Percentiles rank a stretch among this genome's conserved stretches.
Evolutionary conservation across 352 stramenopile genomes (phyloP).

Genomic region (Phytopythium helicoides): DNA sequence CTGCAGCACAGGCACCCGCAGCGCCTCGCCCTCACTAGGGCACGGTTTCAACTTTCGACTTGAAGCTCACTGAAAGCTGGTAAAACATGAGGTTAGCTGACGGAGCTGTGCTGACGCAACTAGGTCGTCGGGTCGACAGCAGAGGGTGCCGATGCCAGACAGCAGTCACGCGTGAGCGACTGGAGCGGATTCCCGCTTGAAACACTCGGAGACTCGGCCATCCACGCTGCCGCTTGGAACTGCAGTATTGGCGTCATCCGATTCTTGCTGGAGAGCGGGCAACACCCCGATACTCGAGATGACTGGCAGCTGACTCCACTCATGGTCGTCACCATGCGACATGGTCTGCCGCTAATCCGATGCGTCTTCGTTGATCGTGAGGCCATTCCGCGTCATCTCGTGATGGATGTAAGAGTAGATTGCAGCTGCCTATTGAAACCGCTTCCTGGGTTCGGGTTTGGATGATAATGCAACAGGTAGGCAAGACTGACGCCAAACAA

Average conservation of each 20-base stretch:
- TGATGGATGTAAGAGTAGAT: slow-evolving; percentile 18
- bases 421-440: not conserved
- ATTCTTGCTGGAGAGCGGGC: slow-evolving; percentile 19
- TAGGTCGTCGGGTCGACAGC: not conserved
- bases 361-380: slow-evolving; percentile 13
- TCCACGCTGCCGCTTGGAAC: slow-evolving; percentile 23
- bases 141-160: not conserved
- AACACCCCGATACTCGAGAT: slow-evolving; percentile 11
- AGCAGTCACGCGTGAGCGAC: slow-evolving; percentile 10
- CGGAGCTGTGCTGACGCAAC: not conserved
- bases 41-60: not conserved
- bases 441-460: too few relatives aligned
- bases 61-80: not conserved
- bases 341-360: slow-evolving; percentile 19
- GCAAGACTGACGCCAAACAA: not conserved
- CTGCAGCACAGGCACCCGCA: slow-evolving; percentile 26
- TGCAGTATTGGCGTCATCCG: slow-evolving; percentile 9
- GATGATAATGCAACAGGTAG: not conserved
- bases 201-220: slow-evolving; percentile 21
- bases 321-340: slow-evolving; percentile 21
- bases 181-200: slow-evolving; percentile 20
- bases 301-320: slow-evolving; percentile 18
- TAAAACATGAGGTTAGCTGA: not conserved
- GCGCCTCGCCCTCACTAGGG: slow-evolving; percentile 29
- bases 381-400: slow-evolving; percentile 12